Base-by-base conservation (phyloP, 805 yeast genomes). In the Wickerhamiella brachini region DNA sequence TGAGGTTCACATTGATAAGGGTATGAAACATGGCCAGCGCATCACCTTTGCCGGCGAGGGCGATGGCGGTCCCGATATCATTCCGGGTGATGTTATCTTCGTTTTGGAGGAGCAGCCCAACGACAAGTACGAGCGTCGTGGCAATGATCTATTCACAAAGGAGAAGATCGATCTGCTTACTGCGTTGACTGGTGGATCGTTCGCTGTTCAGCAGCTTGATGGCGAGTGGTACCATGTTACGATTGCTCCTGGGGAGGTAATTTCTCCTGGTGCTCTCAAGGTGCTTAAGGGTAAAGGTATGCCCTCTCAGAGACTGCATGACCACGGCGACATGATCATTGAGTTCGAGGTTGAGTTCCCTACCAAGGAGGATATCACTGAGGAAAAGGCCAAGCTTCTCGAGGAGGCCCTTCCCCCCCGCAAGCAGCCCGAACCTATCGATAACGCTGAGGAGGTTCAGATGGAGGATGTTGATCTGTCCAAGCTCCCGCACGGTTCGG, bases 81-180 rank as follows among this genome's bases (percentile, higher is more conserved):
- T 88, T 54, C 95, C 98, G 29, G 99, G 99, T 68, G 98, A 93
- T 68, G 97, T 93, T 57, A 76, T 93, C 54, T 88, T 93, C 58
- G 84, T 88, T 41, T 78, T 93, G 57, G 90, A 85, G 56, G 95
- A 90, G 75, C 86, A 83, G 74, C 85, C 87, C 56, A 94, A 93
- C 68, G 79, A 76, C 45, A 66, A 73, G 53, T 93, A 87, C 75
- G 78, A 79, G 60, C 86, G 99, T 79, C 78, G 83, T 67, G 95
- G 88, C 59, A 83, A 86, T 66, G 95, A 93, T 67, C 78, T 93
- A 64, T 76, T 75, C 66, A 82, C 83, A 68, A 85, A 83, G 64
- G 87, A 86, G 58, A 88, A 87, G 72, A 73, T 93, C 62, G 97
- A 93, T 68, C 75, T 93, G 59, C 74, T 90, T 65, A 88, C 97